Percentiles rank a stretch among this genome's conserved stretches.
phyloP scores from a whole-genome alignment of 2,329 filamentous ascomycete genomes.

The Paecilomyces sp. region DNA sequence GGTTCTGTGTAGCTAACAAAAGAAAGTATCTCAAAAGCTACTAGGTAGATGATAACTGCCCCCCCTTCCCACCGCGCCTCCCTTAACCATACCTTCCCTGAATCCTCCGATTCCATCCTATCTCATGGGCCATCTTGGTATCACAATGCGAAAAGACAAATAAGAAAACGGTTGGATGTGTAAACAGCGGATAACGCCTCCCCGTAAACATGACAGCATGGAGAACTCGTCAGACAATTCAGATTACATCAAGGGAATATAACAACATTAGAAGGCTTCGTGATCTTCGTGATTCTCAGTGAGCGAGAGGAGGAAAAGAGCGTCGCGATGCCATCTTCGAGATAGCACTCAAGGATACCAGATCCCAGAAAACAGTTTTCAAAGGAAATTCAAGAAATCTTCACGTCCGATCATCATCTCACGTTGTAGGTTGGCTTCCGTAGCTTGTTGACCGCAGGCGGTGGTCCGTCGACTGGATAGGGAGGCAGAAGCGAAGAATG shows the following conservation, averaged over 20 bases:
- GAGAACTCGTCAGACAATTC: not conserved
- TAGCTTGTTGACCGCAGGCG: slow-evolving; percentile 77
- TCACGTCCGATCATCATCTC: slow-evolving; percentile 27
- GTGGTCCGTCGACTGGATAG: slow-evolving; percentile 75
- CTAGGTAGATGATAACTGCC: not conserved
- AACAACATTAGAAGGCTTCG: not conserved
- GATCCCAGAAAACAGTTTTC: not conserved
- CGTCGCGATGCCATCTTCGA: not conserved
- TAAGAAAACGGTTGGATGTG: not conserved
- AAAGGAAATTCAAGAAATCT: not conserved
- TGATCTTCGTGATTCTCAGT: not conserved
- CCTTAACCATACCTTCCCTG: not conserved
- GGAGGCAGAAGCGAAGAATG: slow-evolving; percentile 44
- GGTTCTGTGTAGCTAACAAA: not conserved
- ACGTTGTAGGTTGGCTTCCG: slow-evolving; percentile 70
- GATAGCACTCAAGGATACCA: not conserved
- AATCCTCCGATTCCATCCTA: not conserved
- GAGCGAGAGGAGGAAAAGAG: not conserved
- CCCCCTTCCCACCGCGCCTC: not conserved
- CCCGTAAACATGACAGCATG: not conserved
- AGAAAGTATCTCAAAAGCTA: not conserved
- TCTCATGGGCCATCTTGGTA: not conserved
- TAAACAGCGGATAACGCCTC: not conserved
- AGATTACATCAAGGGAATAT: not conserved
- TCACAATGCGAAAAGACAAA: not conserved